Base-by-base conservation (phyloP, 2,329 filamentous ascomycete genomes). In the Verticillium tricorpus region DNA sequence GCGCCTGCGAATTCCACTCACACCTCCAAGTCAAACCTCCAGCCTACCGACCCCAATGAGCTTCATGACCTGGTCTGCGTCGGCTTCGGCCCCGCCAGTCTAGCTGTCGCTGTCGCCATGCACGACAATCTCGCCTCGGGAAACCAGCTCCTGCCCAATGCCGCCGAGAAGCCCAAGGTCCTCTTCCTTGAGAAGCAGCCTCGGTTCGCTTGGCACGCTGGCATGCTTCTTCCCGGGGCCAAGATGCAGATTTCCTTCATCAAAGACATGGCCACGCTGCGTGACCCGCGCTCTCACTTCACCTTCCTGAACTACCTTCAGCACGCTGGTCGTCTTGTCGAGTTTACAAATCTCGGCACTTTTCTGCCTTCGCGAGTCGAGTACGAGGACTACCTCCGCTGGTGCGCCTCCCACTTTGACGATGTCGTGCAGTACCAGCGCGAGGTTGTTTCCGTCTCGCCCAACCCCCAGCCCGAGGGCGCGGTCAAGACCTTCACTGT, bases 191-290 rank as follows among this genome's bases (percentile, higher is more conserved):
- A 98, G 80, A 90, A 91, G 74, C 94, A 98, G 76, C 71, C 81
- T 35, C 79, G 83, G 57, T 98, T 98, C 72, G 87, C 90, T 62
- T 98, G 94, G 94, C 94, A 98, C 75, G 88, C 92, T 0, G 94
- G 94, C 63, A 98, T 98, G 94, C 86, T 97, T 63, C 85, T 98
- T 3, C 92, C 93, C 0, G 93, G 93, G 5, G 91, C 93, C 59
- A 93, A 90, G 78, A 98, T 98, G 94, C 94, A 98, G 74, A 98
- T 98, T 69, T 96, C 92, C 11, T 98, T 97, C 79, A 85, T 98
- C 78, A 98, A 98, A 79, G 94, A 98, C 73, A 85, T 98, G 74
- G 94, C 94, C 3, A 95, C 92, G 3, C 82, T 97, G 67, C 85
- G 94, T 62, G 89, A 98, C 73, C 94, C 94, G 8, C 86, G 90